Evolutionary conservation across 495 filamentous ascomycete genomes (phyloP).

Genomic region (Podospora pseudopauciseta): DNA sequence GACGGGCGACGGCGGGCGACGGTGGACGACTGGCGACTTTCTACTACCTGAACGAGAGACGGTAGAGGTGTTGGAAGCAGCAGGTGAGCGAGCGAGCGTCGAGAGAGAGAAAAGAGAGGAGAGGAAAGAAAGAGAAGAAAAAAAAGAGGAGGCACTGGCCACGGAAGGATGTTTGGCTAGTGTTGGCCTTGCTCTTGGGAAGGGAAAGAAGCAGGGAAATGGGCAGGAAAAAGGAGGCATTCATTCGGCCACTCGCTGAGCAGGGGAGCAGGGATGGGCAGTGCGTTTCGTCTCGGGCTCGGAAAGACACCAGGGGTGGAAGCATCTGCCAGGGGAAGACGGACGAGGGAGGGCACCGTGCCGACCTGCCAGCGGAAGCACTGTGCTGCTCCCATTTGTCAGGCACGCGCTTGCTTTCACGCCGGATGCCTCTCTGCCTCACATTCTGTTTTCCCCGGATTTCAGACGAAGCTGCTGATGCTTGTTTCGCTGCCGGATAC

Average conservation of each 20-base stretch:
- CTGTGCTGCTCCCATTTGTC: neutral
- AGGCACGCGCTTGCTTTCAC: neutral
- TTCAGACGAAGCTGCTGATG: neutral
- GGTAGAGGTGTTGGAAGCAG: constrained; percentile 4
- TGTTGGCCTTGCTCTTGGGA: constrained; percentile 8
- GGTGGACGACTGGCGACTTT: neutral
- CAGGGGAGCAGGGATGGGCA: constrained; percentile 25
- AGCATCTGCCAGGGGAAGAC: constrained; percentile 14
- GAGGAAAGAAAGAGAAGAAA: constrained; percentile 24
- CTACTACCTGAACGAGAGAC: constrained; percentile 27
- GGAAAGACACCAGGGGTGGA: constrained; percentile 12
- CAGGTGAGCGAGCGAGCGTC: constrained; percentile 10
- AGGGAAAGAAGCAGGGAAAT: constrained; percentile 29
- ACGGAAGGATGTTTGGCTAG: constrained; percentile 18
- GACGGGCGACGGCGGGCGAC: no score
- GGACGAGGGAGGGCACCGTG: constrained; percentile 4
- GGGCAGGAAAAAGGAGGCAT: constrained; percentile 31
- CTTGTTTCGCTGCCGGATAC: no score
- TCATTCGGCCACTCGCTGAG: constrained; percentile 30
- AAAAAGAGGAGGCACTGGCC: constrained; percentile 23
- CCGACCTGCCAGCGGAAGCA: neutral
- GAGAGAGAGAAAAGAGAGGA: constrained; percentile 10
- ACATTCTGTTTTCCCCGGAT: neutral
- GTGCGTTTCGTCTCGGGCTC: constrained; percentile 9
- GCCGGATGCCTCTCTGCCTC: neutral